These are phyloP conservation scores for Fusarium coicis DNA, from an alignment of 2,329 filamentous ascomycete species.

Conservation along the genomic window DNA sequence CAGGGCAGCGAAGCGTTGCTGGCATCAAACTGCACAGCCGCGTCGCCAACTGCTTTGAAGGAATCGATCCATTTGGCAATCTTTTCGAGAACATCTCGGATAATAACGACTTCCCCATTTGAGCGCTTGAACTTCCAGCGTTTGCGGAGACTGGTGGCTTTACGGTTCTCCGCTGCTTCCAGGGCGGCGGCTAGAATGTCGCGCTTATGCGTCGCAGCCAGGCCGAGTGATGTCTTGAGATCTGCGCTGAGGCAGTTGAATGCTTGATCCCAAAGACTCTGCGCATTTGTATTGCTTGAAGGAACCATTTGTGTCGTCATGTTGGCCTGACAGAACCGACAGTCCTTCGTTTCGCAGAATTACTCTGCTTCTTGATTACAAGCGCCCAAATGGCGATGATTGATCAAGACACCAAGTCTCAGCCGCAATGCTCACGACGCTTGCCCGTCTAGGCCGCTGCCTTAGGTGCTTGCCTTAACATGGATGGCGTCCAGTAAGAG, in stretches of 20 bases:
- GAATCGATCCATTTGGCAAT: slow-evolving; percentile 8
- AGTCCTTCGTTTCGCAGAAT: accelerated
- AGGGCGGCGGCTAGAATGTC: background rate
- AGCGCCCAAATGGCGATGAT: no score
- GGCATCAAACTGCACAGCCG: slow-evolving; percentile 4
- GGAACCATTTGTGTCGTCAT: background rate
- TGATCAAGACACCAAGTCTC: no score
- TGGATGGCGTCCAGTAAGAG: background rate
- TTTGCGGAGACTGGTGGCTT: background rate
- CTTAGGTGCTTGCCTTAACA: background rate
- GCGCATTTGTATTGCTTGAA: background rate
- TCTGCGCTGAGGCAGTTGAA: background rate
- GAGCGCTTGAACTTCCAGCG: slow-evolving; percentile 17
- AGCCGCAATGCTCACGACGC: background rate
- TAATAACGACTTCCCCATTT: background rate
- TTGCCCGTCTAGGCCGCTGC: background rate
- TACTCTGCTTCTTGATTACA: background rate
- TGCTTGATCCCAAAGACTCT: background rate
- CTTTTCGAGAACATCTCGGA: slow-evolving; percentile 16
- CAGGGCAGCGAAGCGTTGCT: slow-evolving; percentile 2
- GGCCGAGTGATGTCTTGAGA: background rate
- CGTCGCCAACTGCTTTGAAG: slow-evolving; percentile 4
- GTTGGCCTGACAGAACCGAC: accelerated
- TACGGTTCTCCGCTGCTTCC: background rate
- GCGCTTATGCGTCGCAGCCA: background rate